Percentiles rank a stretch among this genome's conserved stretches.
Evolutionary conservation across 805 yeast species (phyloP).

Genomic region (Candida maltosa): DNA sequence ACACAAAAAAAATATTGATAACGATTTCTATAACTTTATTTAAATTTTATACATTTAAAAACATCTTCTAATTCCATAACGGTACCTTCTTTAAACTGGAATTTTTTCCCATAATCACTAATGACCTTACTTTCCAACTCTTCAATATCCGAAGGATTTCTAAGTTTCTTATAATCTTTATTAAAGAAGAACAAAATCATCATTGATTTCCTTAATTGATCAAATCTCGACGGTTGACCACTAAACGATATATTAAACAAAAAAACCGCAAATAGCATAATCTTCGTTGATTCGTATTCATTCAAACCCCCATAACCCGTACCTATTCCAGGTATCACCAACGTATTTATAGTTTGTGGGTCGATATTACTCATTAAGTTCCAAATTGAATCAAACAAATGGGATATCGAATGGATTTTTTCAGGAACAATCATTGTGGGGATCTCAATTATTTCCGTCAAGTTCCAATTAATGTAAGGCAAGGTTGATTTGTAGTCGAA

Average conservation of each 20-base stretch:
- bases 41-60: constrained; percentile 11
- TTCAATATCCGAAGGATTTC: constrained; percentile 8
- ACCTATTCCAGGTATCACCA: constrained; percentile 25
- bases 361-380: constrained; percentile 10
- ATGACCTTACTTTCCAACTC: constrained; percentile 7
- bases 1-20: too few relatives aligned
- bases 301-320: constrained; percentile 23
- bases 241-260: constrained; percentile 12
- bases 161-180: constrained; percentile 15
- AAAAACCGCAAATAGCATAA: constrained; percentile 18
- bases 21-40: too few relatives aligned
- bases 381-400: constrained; percentile 21
- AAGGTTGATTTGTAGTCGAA: constrained; percentile 7
- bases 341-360: constrained; percentile 6
- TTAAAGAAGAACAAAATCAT: constrained; percentile 16
- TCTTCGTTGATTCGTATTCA: constrained; percentile 12
- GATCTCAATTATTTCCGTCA: constrained; percentile 9
- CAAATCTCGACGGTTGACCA: neutral
- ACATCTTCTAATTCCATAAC: constrained; percentile 13
- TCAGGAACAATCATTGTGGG: constrained; percentile 28
- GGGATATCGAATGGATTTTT: constrained; percentile 1
- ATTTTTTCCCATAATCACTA: constrained; percentile 10
- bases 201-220: constrained; percentile 14
- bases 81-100: neutral
- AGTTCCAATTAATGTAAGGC: constrained; percentile 9